Base-by-base conservation (phyloP, 805 yeast genomes). In the Brettanomyces bruxellensis region DNA sequence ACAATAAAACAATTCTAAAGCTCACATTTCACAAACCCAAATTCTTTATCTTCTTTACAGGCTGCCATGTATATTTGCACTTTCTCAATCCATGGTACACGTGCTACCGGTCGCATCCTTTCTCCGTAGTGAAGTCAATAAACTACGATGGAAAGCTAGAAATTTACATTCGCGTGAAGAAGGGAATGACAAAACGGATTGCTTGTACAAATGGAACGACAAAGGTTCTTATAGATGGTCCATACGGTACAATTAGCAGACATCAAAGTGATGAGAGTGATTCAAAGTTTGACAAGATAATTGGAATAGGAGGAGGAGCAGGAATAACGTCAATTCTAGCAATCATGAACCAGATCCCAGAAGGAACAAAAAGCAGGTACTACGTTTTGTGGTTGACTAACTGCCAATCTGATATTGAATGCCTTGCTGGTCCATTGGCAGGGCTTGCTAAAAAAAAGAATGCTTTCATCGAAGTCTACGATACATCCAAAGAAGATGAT, bases 41-140 rank as follows among this genome's bases (percentile, higher is more conserved):
- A 28, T 40, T 45, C 2, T 40, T 53, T 32, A 38, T 22, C 2
- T 59, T 47, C 34, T 67, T 58, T 48, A 81, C 86, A 1, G 83
- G 86, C 13, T 63, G 73, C 13, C 76, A 67, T 57, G 75, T 73
- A 3, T 83, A 66, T 56, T 56, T 83, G 34, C 76, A 79, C 60
- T 76, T 81, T 55, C 48, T 77, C 45, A 62, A 70, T 40, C 68
- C 75, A 12, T 61, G 68, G 34, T 64, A 70, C 41, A 71, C 73
- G 53, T 25, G 44, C 3, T 79, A 82, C 81, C 87, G 83, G 61
- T 76, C 85, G 1, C 89, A 83, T 60, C 90, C 90, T 3, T 81
- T 83, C 64, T 78, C 88, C 2, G 58, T 76, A 4, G 59, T 76
- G 36, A 66, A 67, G 47, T 64, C 75, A 4, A 60, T 60, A 5